These are phyloP conservation scores for Flaveria trinervia DNA, from an alignment of 129 eudicot genomes.

Conservation along the genomic window DNA sequence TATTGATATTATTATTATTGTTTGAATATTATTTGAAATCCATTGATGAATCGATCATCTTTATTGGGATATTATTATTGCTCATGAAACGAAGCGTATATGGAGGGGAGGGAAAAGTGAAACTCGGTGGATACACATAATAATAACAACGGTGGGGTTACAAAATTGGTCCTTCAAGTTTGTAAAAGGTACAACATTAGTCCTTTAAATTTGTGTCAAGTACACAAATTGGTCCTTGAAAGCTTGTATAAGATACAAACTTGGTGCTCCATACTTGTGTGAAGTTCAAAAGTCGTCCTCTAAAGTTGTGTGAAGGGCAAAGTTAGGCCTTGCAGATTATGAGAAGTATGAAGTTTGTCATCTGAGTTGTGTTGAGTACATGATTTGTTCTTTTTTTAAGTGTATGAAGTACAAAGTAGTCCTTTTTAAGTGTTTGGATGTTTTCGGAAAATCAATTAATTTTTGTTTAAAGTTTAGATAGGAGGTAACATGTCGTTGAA, in stretches of 20 bases:
- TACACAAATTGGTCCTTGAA: neutral
- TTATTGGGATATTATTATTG: neutral
- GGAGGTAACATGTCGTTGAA: no score
- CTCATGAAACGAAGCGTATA: slow-evolving; percentile 25
- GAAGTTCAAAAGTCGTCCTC: no score
- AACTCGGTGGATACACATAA: slow-evolving; percentile 27
- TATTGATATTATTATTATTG: neutral
- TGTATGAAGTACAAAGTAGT: neutral
- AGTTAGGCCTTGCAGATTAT: no score
- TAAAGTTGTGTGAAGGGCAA: neutral
- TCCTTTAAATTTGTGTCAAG: neutral
- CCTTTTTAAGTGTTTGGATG: no score
- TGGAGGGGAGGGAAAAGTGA: slow-evolving; percentile 28
- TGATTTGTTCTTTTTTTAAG: no score
- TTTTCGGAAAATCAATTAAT: no score
- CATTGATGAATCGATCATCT: slow-evolving; percentile 27
- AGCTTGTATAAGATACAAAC: neutral
- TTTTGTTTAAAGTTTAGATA: no score
- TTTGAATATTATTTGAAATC: neutral
- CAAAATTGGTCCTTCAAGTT: neutral
- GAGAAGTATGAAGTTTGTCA: no score
- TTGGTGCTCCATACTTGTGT: neutral
- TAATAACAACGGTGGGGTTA: neutral
- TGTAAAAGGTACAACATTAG: neutral
- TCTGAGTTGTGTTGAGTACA: no score